A percentile compares a stretch with the other conserved stretches of the same genome.
These are phyloP conservation scores for Plasmopara halstedii DNA, from an alignment of 352 stramenopile genomes.

Conservation along the genomic window DNA sequence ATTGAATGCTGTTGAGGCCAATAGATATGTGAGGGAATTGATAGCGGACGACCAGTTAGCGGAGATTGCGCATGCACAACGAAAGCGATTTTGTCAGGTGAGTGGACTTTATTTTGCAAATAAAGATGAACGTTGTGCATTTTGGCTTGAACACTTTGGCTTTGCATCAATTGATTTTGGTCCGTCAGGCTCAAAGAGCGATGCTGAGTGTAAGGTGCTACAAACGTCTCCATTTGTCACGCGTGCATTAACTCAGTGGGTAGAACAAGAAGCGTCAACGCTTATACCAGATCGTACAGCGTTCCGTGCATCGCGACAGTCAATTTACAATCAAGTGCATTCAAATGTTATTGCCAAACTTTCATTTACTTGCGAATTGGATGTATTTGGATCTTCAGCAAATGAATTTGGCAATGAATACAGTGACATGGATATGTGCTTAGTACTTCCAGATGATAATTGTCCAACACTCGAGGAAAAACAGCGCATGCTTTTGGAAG, in stretches of 20 bases:
- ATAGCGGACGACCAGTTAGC: constrained; percentile 44
- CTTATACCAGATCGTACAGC: constrained; percentile 55
- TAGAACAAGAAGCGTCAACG: constrained; percentile 33
- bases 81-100: constrained; percentile 63
- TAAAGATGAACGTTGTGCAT: constrained; percentile 30
- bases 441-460: constrained; percentile 40
- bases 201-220: constrained; percentile 20
- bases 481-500: constrained; percentile 53
- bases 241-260: constrained; percentile 35
- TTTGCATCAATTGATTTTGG: constrained; percentile 38
- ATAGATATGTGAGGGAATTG: constrained; percentile 58
- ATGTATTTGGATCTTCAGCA: constrained; percentile 93
- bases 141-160: constrained; percentile 60
- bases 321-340: constrained; percentile 62
- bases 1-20: constrained; percentile 56
- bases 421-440: constrained; percentile 93
- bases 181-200: constrained; percentile 1
- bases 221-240: constrained; percentile 39
- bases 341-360: constrained; percentile 51
- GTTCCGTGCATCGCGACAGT: constrained; percentile 55
- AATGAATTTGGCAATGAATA: constrained; percentile 94
- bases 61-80: constrained; percentile 53
- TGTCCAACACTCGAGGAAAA: constrained; percentile 47
- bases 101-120: constrained; percentile 63
- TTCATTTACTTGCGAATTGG: constrained; percentile 47